phyloP scores from a whole-genome alignment of 2,329 filamentous ascomycete species.

The Lachnellula arida region DNA sequence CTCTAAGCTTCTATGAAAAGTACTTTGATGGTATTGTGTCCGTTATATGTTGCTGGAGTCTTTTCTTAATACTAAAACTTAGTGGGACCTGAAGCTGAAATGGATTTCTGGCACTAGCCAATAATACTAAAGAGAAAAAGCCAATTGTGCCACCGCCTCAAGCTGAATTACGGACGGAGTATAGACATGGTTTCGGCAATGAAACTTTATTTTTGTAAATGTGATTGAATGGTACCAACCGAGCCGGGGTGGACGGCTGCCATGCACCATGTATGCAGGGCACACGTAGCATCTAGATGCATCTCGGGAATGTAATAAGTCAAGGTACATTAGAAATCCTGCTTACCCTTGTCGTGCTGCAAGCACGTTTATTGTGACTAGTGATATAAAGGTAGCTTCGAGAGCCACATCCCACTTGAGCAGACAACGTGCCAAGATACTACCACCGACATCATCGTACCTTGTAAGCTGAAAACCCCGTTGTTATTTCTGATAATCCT shows the following conservation, averaged over 20 bases:
- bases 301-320: constrained; percentile 1
- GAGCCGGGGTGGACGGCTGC: neutral
- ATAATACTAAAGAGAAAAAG: constrained; percentile 7
- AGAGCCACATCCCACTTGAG: neutral
- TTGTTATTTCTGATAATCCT: neutral
- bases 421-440: neutral
- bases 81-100: constrained; percentile 10
- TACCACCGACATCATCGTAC: constrained; percentile 4
- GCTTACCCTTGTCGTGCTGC: neutral
- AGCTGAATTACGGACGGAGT: constrained; percentile 13
- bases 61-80: constrained; percentile 4
- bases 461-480: neutral
- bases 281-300: neutral
- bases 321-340: neutral
- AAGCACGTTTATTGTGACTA: neutral
- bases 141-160: constrained; percentile 15
- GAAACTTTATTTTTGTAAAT: constrained; percentile 5
- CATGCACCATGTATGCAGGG: neutral
- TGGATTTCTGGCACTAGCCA: constrained; percentile 11
- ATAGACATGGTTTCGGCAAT: constrained; percentile 3
- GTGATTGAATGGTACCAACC: neutral
- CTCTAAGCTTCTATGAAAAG: neutral
- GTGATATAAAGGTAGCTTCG: neutral
- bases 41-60: constrained; percentile 9
- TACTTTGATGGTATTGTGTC: neutral